Conservation (phyloP, 768 basidiomycete species). For the Floccularia luteovirens region DNA sequence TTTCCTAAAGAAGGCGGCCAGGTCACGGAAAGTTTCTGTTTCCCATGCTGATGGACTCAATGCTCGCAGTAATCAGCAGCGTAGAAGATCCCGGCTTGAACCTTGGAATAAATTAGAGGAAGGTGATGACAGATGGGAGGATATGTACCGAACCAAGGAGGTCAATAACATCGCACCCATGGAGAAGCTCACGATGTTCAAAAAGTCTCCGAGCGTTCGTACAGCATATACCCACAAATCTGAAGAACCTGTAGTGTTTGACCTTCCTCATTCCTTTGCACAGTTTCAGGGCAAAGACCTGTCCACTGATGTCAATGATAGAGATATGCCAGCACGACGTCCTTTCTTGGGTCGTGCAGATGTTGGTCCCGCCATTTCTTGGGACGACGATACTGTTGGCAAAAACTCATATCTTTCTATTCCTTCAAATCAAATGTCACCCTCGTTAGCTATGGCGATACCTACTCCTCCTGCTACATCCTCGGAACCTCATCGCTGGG, state of each 20-base stretch:
- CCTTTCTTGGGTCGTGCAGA: slow-evolving; percentile 38
- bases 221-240: slow-evolving; percentile 45
- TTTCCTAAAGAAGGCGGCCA: slow-evolving; percentile 24
- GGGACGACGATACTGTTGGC: slow-evolving; percentile 45
- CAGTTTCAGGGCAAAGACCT: slow-evolving; percentile 54
- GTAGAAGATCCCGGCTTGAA: slow-evolving; percentile 37
- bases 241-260: slow-evolving; percentile 30
- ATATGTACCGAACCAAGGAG: slow-evolving; percentile 34
- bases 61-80: slow-evolving; percentile 29
- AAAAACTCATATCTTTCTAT: slow-evolving; percentile 44
- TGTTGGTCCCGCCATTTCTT: slow-evolving; percentile 35
- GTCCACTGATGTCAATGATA: slow-evolving; percentile 22
- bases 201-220: slow-evolving; percentile 49
- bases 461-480: slow-evolving; percentile 52
- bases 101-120: slow-evolving; percentile 56
- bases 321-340: slow-evolving; percentile 26
- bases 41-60: slow-evolving; percentile 25
- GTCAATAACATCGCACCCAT: slow-evolving; percentile 38
- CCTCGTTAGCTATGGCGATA: slow-evolving; percentile 43
- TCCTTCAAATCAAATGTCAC: slow-evolving; percentile 40
- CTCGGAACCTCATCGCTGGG: slow-evolving; percentile 53
- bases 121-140: slow-evolving; percentile 38
- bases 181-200: slow-evolving; percentile 64
- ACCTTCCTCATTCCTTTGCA: slow-evolving; percentile 41
- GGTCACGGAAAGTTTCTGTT: slow-evolving; percentile 18